Base-by-base conservation (phyloP, 2,329 filamentous ascomycete species). In the Claviceps purpurea region DNA sequence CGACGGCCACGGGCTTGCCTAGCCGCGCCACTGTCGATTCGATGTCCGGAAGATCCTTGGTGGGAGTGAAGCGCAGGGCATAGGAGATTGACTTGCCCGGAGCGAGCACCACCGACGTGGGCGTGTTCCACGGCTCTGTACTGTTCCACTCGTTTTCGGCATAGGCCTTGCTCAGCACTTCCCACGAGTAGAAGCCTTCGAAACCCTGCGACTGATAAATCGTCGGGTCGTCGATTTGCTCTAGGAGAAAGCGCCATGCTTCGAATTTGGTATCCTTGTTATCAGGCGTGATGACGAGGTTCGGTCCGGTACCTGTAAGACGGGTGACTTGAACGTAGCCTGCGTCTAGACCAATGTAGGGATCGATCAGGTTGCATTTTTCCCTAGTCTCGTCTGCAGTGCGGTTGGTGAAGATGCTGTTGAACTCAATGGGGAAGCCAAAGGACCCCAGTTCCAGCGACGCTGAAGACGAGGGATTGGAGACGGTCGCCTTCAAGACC, bases 181-280 rank as follows among this genome's bases (percentile, higher is more conserved):
- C 74, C 77, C 77, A 82, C 56, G 80, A 77, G 54, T 82, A 82
- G 55, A 77, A 73, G 0, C 78, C 78, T 57, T 82, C 78, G 54
- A 77, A 82, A 0, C 72, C 76, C 56, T 81, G 78, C 46, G 71
- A 75, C 5, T 65, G 68, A 58, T 81, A 80, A 10, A 56, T 59
- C 0, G 69, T 69, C 10, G 60, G 64, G 0, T 67, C 64, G 26
- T 68, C 67, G 2, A 57, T 63, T 0, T 66, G 62, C 59, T 82
- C 78, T 0, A 56, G 43, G 0, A 82, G 65, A 52, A 76, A 75
- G 6, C 75, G 66, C 63, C 78, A 82, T 1, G 74, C 78, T 58
- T 82, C 77, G 16, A 82, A 64, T 4, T 64, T 57, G 0, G 61
- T 68, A n/a, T 64, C 62, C 26, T 18, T 50, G 3, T 61, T 68